Evolutionary conservation across 441 rosid genomes (phyloP).

Genomic region (Populus trichocarpa): DNA sequence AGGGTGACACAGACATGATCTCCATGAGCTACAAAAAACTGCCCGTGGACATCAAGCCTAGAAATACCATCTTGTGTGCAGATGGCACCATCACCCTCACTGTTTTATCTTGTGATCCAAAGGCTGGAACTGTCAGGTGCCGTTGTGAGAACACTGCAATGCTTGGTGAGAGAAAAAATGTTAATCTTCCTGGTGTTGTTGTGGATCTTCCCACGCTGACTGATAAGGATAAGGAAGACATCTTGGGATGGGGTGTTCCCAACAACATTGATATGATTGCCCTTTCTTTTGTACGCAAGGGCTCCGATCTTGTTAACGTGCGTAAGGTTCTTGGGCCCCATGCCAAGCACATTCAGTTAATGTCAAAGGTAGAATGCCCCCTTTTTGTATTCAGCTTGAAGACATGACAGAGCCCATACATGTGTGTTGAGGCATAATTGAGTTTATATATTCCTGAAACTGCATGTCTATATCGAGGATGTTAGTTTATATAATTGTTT

Average conservation of each 20-base stretch:
- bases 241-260: constrained; percentile 82
- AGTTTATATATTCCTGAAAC: neutral
- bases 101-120: constrained; percentile 65
- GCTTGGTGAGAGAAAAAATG: constrained; percentile 86
- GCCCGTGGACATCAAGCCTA: constrained; percentile 68
- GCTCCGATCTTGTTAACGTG: constrained; percentile 84
- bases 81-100: constrained; percentile 77
- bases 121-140: constrained; percentile 74
- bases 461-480: neutral
- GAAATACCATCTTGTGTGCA: constrained; percentile 72
- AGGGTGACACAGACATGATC: constrained; percentile 63
- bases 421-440: neutral
- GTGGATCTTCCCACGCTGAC: constrained; percentile 90
- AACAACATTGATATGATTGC: constrained; percentile 86
- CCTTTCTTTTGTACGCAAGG: constrained; percentile 89
- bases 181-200: constrained; percentile 83
- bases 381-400: neutral
- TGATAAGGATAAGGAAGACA: constrained; percentile 85
- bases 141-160: constrained; percentile 78
- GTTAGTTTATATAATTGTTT: neutral
- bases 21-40: constrained; percentile 87
- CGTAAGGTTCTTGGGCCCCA: constrained; percentile 86
- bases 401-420: neutral
- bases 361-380: constrained; percentile 71
- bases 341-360: constrained; percentile 66